Evolutionary conservation across 2,329 filamentous ascomycete species (phyloP), one percentile per base, ranked within the genome.

Genomic region (Penicillium janthinellum): DNA sequence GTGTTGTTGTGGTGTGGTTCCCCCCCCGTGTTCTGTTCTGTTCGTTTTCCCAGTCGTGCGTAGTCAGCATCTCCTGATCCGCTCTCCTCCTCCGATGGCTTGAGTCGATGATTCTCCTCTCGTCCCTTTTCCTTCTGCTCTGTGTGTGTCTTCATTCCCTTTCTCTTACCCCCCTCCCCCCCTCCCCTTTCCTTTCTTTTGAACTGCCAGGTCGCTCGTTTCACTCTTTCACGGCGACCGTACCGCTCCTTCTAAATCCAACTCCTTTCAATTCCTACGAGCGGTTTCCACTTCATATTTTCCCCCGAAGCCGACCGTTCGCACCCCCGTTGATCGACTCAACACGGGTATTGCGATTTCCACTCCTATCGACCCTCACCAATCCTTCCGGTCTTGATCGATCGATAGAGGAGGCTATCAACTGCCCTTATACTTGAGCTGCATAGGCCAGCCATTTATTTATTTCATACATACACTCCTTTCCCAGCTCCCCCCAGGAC

Each of bases 141-240:
- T 52, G 45, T 58, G 56, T 60, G 57, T 62, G 54, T 60, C 47
- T 62, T 60, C 51, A 54, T 70, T 63, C 59, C 67, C 60, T 68
- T 61, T 66, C 49, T 52, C 49, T 65, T 62, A 66, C 68, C 61
- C 65, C 65, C 64, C 67, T 62, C 64, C 65, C 66, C 65, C 65
- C 60, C n/a, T n/a, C n/a, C 61, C 62, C 20, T 20, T 69, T 68
- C 66, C 69, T 74, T 70, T 70, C 68, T 71, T 70, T 68, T 72
- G 28, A 45, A 31, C 34, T 66, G 71, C 67, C 73, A 70, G 74
- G 74, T 76, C 68, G 74, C 67, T 77, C 77, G 79, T 81, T 80
- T 77, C 80, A 82, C 80, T 83, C 80, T 73, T 82, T 83, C 73
- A 81, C 78, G 79, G 79, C 78, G 73, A 71, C 75, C 75, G 72